Evolutionary conservation across 345 rosid genomes (phyloP).

Genomic region (Eucalyptus globulus): DNA sequence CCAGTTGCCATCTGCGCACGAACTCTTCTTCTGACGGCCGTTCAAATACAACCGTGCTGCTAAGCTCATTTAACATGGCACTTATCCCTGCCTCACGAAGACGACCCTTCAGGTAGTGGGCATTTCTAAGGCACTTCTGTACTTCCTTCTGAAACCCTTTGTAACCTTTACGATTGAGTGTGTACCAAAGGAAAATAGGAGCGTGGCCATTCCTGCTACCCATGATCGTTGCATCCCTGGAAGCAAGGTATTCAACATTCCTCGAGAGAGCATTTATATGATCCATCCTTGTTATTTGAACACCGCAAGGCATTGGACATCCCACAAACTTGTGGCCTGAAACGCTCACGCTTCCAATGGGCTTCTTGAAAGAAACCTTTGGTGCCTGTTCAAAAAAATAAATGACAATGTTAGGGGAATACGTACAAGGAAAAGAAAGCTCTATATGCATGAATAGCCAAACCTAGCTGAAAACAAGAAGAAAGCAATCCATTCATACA

Average conservation of each 20-base stretch:
- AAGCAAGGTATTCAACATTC: conserved; percentile 89
- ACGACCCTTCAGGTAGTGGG: conserved; percentile 73
- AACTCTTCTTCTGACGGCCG: conserved; percentile 86
- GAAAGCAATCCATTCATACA: background rate
- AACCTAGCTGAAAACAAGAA: background rate
- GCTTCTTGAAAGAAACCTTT: conserved; percentile 82
- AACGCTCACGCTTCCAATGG: conserved; percentile 91
- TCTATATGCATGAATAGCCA: background rate
- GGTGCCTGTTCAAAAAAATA: conserved; percentile 54
- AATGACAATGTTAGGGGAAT: background rate
- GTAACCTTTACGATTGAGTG: conserved; percentile 83
- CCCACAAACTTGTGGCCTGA: conserved; percentile 96
- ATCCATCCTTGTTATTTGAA: conserved; percentile 80
- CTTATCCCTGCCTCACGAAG: conserved; percentile 61
- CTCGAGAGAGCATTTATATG: conserved; percentile 76
- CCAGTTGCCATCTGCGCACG: conserved; percentile 91
- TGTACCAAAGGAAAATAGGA: conserved; percentile 95
- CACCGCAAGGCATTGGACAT: conserved; percentile 99
- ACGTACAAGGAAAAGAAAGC: background rate
- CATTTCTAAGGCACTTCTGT: conserved; percentile 86
- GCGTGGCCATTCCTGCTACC: conserved; percentile 99
- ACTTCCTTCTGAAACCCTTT: conserved; percentile 94
- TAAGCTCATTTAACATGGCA: conserved; percentile 89
- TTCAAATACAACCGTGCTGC: conserved; percentile 94
- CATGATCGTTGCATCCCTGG: conserved; percentile 99